Evolutionary conservation across 2,329 filamentous ascomycete species (phyloP).

Genomic region (Paraphaeosphaeria minitans): DNA sequence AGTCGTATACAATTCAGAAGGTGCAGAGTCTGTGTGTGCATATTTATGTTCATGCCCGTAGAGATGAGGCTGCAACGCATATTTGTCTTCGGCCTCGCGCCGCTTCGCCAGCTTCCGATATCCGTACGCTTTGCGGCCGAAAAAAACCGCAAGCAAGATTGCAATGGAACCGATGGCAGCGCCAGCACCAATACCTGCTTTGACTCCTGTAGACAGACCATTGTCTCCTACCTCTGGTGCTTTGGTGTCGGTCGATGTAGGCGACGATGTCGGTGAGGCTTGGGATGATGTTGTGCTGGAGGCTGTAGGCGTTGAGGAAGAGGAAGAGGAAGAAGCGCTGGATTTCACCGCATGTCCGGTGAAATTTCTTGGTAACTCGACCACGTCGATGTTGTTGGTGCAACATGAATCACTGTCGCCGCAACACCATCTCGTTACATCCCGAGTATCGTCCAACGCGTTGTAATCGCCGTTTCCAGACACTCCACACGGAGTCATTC

Average conservation of each 20-base stretch:
- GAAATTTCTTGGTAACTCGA: neutral
- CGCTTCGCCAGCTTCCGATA: neutral
- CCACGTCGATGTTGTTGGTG: neutral
- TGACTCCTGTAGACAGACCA: neutral
- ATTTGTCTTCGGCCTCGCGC: neutral
- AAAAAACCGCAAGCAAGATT: neutral
- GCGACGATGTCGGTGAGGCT: neutral
- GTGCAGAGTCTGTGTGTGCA: neutral
- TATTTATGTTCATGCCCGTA: neutral
- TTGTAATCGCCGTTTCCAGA: neutral
- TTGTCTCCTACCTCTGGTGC: neutral
- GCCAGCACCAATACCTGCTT: neutral
- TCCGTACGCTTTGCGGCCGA: neutral
- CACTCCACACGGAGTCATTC: neutral
- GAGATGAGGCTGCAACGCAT: neutral
- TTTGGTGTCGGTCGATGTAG: neutral
- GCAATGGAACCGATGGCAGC: neutral
- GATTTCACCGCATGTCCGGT: neutral
- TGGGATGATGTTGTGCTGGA: neutral
- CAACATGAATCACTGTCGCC: neutral
- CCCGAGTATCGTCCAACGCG: neutral
- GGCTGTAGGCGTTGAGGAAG: neutral
- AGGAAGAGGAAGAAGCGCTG: neutral
- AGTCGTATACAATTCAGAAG: neutral
- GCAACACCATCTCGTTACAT: neutral